Conservation (phyloP, 2,329 filamentous ascomycete genomes). For the Aspergillus sp. region DNA sequence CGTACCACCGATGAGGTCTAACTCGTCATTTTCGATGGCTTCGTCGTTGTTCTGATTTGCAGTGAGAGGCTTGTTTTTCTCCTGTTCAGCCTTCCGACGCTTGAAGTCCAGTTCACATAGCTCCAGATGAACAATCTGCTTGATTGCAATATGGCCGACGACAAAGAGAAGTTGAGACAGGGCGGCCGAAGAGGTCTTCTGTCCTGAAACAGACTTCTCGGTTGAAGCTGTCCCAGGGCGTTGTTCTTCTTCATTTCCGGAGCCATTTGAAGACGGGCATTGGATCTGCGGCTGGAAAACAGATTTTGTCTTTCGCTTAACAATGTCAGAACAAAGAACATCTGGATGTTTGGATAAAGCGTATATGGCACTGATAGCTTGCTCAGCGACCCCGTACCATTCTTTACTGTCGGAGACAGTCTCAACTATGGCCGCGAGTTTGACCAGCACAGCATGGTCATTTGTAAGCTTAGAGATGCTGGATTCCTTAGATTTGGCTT, state of each 20-base stretch:
- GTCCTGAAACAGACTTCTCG: slow-evolving; percentile 47
- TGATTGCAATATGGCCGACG: slow-evolving; percentile 94
- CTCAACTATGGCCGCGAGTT: slow-evolving; percentile 80
- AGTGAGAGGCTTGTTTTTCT: slow-evolving; percentile 48
- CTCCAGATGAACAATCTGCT: slow-evolving; percentile 97
- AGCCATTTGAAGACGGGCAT: slow-evolving; percentile 27
- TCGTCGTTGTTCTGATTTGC: slow-evolving; percentile 53
- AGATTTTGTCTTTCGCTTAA: slow-evolving; percentile 79
- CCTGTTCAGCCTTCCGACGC: slow-evolving; percentile 69
- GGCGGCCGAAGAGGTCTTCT: slow-evolving; percentile 67
- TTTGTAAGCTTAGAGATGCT: slow-evolving; percentile 77
- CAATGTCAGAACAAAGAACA: slow-evolving; percentile 84
- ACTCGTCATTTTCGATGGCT: slow-evolving; percentile 74
- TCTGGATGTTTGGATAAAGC: slow-evolving; percentile 92
- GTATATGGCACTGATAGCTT: slow-evolving; percentile 94
- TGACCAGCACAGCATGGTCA: slow-evolving; percentile 81
- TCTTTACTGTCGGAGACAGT: slow-evolving; percentile 87
- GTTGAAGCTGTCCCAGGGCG: slow-evolving; percentile 35
- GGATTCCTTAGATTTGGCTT: slow-evolving; percentile 67
- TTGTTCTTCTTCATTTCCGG: slow-evolving; percentile 33
- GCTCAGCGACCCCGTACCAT: slow-evolving; percentile 92
- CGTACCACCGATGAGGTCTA: slow-evolving; percentile 95
- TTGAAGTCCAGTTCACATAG: slow-evolving; percentile 98
- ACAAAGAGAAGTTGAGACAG: slow-evolving; percentile 92
- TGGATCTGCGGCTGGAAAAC: slow-evolving; percentile 63